These are phyloP conservation scores for Diaporthe ilicicola DNA, from an alignment of 2,329 filamentous ascomycete genomes.

Conservation along the genomic window DNA sequence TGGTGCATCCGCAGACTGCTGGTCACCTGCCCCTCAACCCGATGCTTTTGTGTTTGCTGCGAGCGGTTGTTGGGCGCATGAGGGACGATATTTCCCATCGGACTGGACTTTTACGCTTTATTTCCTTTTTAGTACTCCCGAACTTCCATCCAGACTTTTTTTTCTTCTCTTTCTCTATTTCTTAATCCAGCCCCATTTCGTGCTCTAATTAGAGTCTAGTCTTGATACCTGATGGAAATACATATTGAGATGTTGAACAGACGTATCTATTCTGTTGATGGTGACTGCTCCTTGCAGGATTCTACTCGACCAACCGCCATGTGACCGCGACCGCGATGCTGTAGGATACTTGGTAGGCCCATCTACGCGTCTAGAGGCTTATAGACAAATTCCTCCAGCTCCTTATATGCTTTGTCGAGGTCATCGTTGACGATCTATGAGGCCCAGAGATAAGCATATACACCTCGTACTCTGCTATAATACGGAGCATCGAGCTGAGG, in stretches of 20 bases:
- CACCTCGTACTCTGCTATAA: no score
- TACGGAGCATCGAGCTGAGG: neutral
- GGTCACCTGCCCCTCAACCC: slow-evolving; percentile 40
- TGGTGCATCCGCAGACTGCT: slow-evolving; percentile 33
- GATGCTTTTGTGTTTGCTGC: slow-evolving; percentile 44
- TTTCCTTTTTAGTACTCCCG: slow-evolving; percentile 56
- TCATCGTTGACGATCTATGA: slow-evolving; percentile 49
- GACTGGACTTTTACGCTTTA: slow-evolving; percentile 50
- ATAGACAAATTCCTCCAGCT: slow-evolving; percentile 61
- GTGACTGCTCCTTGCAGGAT: neutral
- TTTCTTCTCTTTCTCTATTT: slow-evolving; percentile 42
- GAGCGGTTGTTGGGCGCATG: slow-evolving; percentile 42
- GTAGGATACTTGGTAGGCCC: neutral
- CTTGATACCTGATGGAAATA: slow-evolving; percentile 52
- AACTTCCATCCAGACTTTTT: slow-evolving; percentile 41
- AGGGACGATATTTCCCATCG: slow-evolving; percentile 46
- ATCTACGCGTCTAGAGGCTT: slow-evolving; percentile 38
- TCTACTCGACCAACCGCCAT: neutral
- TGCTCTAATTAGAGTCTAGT: slow-evolving; percentile 52
- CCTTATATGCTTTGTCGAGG: slow-evolving; percentile 59
- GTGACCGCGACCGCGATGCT: neutral
- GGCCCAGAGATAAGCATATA: slow-evolving; percentile 4
- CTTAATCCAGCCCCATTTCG: slow-evolving; percentile 39
- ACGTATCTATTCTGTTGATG: neutral
- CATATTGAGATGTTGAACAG: slow-evolving; percentile 34